Conservation (phyloP, 345 rosid species). For the Salix suchowensis region DNA sequence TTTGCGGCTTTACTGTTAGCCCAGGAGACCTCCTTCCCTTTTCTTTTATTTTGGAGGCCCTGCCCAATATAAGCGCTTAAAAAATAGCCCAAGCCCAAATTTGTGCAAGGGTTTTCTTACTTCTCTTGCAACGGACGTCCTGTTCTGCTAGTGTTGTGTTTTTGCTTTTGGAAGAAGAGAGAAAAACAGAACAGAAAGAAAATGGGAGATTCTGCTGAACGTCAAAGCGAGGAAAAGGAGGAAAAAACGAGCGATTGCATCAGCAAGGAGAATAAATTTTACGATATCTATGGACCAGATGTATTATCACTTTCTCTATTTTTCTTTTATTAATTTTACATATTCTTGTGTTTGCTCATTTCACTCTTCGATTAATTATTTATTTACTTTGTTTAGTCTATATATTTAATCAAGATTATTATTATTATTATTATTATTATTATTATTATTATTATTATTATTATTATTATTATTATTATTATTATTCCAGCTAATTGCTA, state of each 20-base stretch:
- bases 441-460: too few species aligned
- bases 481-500: not conserved
- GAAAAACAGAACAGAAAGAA: not conserved
- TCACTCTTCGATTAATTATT: not conserved
- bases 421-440: too few species aligned
- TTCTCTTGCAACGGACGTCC: not conserved
- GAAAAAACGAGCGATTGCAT: slow-evolving; percentile 23
- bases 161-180: not conserved
- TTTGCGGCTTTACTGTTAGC: not conserved
- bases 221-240: slow-evolving; percentile 21
- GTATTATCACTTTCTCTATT: slow-evolving; percentile 22
- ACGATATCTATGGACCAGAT: slow-evolving; percentile 74
- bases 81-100: not conserved
- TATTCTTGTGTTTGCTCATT: not conserved
- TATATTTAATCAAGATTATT: not conserved
- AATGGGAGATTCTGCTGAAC: slow-evolving; percentile 38
- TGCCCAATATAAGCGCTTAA: not conserved
- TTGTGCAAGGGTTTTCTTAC: not conserved
- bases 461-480: too few species aligned
- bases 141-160: not conserved
- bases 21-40: not conserved
- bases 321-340: not conserved
- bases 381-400: not conserved
- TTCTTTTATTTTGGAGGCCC: not conserved
- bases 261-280: slow-evolving; percentile 25